Percentiles rank a stretch among this genome's conserved stretches.
phyloP scores from a whole-genome alignment of 108 stramenopile species.

The Asterionellopsis glacialis region DNA sequence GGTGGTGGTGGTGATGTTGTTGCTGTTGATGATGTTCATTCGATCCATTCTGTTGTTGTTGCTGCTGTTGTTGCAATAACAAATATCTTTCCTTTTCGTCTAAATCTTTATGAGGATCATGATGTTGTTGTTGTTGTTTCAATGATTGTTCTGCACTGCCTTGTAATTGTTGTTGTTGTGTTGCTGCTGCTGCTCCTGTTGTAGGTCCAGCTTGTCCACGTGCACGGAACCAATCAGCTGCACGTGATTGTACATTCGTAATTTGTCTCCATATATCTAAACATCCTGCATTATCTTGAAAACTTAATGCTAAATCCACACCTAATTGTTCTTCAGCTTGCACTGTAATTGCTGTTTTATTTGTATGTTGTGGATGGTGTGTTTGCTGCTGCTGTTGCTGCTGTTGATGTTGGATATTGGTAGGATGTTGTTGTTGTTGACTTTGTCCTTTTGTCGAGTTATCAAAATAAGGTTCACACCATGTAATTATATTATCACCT shows the following conservation, averaged over 20 bases:
- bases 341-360: not conserved
- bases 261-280: slow-evolving; percentile 86
- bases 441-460: not conserved
- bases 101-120: not conserved
- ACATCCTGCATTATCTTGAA: slow-evolving; percentile 89
- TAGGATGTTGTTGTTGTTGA: not conserved
- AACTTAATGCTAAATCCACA: slow-evolving; percentile 83
- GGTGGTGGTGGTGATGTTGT: slow-evolving; percentile 13
- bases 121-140: no score
- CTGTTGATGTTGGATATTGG: slow-evolving; percentile 11
- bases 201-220: not conserved
- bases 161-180: not conserved
- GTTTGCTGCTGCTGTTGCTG: no score
- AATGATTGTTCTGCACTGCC: no score
- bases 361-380: slow-evolving; percentile 11
- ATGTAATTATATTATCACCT: slow-evolving; percentile 89
- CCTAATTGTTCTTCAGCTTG: slow-evolving; percentile 21
- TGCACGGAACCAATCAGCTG: slow-evolving; percentile 46
- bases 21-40: not conserved
- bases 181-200: not conserved
- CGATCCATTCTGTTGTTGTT: not conserved
- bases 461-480: slow-evolving; percentile 79
- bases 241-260: slow-evolving; percentile 63
- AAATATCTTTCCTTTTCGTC: not conserved
- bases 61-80: no score